Conservation (phyloP, 441 rosid genomes). For the Populus hybrid region DNA sequence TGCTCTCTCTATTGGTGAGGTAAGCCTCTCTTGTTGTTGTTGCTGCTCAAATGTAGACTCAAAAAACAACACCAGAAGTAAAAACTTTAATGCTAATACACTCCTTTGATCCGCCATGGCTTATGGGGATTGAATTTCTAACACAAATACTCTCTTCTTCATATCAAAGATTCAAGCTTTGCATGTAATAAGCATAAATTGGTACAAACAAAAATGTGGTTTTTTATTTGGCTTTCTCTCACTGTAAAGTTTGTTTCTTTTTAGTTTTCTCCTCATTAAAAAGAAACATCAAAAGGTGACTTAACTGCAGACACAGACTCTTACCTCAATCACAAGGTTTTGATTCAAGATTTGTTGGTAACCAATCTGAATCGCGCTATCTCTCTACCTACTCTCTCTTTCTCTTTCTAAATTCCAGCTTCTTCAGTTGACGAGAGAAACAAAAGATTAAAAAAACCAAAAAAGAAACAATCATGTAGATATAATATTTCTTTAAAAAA, state of each 20-base stretch:
- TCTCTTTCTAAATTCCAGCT: constrained; percentile 9
- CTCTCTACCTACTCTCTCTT: constrained; percentile 11
- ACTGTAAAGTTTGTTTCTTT: constrained; percentile 4
- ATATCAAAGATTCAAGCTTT: constrained; percentile 8
- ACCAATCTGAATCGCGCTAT: constrained; percentile 27
- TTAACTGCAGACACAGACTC: constrained; percentile 14
- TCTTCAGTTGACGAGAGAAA: constrained; percentile 14
- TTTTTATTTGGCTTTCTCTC: background rate
- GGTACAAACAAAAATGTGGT: constrained; percentile 1
- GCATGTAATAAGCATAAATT: background rate
- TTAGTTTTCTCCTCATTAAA: constrained; percentile 5
- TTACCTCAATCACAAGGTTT: constrained; percentile 30
- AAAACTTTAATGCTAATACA: constrained; percentile 35
- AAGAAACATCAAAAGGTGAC: constrained; percentile 5
- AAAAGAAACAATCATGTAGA: background rate
- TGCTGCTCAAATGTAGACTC: constrained; percentile 43
- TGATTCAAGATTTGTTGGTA: constrained; percentile 18
- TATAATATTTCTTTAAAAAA: background rate
- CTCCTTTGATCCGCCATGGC: constrained; percentile 64
- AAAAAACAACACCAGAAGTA: constrained; percentile 38
- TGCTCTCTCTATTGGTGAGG: constrained; percentile 43
- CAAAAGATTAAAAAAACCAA: background rate
- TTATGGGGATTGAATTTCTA: constrained; percentile 29
- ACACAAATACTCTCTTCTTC: constrained; percentile 27
- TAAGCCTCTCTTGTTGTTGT: constrained; percentile 29